Conservation (phyloP, 192 early-diverging fungal species). For the Piromyces sp. region DNA sequence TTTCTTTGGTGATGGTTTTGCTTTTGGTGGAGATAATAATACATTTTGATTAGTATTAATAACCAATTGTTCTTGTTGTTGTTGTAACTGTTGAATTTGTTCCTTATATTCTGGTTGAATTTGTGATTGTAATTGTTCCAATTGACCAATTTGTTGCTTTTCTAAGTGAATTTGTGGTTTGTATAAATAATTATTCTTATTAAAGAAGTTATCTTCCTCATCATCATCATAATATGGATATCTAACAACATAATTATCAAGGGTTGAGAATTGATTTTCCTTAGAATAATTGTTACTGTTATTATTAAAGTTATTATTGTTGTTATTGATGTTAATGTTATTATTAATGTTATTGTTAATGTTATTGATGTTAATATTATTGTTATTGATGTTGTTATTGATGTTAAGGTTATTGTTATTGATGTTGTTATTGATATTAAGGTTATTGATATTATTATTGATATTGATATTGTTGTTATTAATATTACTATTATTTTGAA, state of each 20-base stretch:
- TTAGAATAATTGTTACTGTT: background rate
- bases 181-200: background rate
- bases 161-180: background rate
- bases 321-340: background rate
- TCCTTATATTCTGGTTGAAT: background rate
- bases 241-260: background rate
- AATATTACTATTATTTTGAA: background rate
- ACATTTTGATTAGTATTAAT: background rate
- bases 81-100: background rate
- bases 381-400: background rate
- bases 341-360: too few species aligned
- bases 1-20: background rate
- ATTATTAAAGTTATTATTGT: background rate
- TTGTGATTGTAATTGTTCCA: background rate
- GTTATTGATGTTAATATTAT: background rate
- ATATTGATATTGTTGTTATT: background rate
- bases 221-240: background rate
- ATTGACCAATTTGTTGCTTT: background rate
- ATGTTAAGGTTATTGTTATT: too few species aligned
- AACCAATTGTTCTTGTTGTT: background rate
- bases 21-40: background rate
- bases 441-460: background rate
- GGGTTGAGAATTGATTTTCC: background rate
- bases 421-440: too few species aligned
- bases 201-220: background rate